Conservation (phyloP, 192 early-diverging fungal species). For the Martensiomyces pterosporus region DNA sequence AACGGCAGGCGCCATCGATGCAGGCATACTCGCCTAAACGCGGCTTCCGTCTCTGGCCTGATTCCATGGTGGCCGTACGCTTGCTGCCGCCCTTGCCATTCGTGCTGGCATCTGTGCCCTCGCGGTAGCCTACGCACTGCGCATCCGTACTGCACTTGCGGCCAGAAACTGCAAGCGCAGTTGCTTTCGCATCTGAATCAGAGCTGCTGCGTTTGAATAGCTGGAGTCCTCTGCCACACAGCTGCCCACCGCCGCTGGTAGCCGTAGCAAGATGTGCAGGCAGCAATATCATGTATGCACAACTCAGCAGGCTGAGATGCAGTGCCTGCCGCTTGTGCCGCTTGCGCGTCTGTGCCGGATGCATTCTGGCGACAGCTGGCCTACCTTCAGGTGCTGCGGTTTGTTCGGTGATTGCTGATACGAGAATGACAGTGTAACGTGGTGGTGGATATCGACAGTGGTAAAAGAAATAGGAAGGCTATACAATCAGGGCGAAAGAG, state of each 20-base stretch:
- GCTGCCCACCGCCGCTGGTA: conserved; percentile 5
- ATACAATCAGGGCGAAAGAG: too few species aligned
- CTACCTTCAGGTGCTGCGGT: too few species aligned
- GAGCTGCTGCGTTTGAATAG: conserved; percentile 4
- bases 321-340: too few species aligned
- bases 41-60: conserved; percentile 3
- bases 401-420: too few species aligned
- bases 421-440: too few species aligned
- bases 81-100: conserved; percentile 12
- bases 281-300: too few species aligned
- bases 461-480: too few species aligned
- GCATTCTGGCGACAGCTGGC: too few species aligned
- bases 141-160: conserved; percentile 28
- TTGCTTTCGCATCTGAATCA: background rate
- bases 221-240: too few species aligned
- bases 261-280: background rate
- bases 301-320: too few species aligned
- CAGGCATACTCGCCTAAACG: conserved; percentile 57
- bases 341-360: conserved; percentile 3
- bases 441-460: too few species aligned
- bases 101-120: conserved; percentile 24
- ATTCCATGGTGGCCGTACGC: too few species aligned
- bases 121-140: conserved; percentile 37
- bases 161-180: conserved; percentile 4
- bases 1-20: conserved; percentile 52